Evolutionary conservation across 805 yeast genomes (phyloP), one percentile per base, ranked within the genome.

Genomic region (Kodamaea leandrae): DNA sequence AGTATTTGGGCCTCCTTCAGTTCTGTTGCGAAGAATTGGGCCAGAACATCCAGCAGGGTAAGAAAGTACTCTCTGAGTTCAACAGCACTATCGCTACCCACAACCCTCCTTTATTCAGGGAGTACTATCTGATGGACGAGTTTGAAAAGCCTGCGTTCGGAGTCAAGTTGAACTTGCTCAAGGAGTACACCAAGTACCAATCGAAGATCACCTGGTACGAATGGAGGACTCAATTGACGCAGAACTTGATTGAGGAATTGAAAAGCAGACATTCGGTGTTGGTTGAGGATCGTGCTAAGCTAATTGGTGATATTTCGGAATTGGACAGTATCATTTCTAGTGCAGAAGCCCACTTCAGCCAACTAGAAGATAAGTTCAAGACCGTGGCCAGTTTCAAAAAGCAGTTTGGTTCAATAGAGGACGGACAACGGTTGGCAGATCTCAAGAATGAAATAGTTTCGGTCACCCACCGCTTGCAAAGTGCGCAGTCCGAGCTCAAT

Each of bases 121-220:
- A 76, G 43, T 80, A 71, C 52, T 68, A 73, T 41, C 57, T 61
- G 1, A 58, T 77, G 1, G 48, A 62, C 5, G 56, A 61, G 2
- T 61, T 60, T 26, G 73, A 66, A 5, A 67, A 66, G 47, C 58
- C 61, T 30, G 50, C 55, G 2, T 66, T 78, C 68, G 69, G 67
- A 26, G 58, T 71, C n/a, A 75, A 76, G 44, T 66, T 80, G 36
- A 72, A 69, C 43, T 44, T 72, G 9, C 60, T 80, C 32, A 77
- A 78, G 51, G 73, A 68, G 21, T 74, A 60, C 44, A 68, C 85
- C 1, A 64, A 78, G 21, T 63, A 71, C 21, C 77, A 76, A 50
- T 77, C 86, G 0, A 68, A 65, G 43, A 71, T 68, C 27, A 73
- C 74, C 0, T 82, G 86, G 86, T 77, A 76, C 48, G 74, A 71